Percentiles rank a stretch among this genome's conserved stretches.
phyloP scores from a whole-genome alignment of 257 asterid species.

The Primulina huaijiensis region DNA sequence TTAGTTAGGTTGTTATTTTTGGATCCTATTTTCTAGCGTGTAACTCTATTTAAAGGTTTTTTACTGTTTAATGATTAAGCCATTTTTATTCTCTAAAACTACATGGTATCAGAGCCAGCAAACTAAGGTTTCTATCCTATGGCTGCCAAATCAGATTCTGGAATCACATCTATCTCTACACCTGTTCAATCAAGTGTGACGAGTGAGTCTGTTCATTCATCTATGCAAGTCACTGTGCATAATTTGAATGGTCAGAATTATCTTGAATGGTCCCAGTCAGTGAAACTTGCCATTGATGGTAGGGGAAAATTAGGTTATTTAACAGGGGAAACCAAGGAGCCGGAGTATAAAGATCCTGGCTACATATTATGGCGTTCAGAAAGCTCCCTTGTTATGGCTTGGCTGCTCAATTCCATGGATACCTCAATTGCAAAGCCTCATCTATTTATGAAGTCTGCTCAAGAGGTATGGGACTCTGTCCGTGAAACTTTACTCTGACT shows the following conservation, averaged over 20 bases:
- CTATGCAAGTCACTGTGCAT: neutral
- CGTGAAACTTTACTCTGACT: neutral
- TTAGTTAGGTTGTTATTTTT: no score
- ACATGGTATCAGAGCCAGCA: no score
- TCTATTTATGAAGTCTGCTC: neutral
- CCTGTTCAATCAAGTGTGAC: no score
- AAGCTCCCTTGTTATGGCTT: neutral
- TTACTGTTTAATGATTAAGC: no score
- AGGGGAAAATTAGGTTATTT: neutral
- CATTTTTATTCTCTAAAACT: no score
- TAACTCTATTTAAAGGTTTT: no score
- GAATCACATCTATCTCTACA: no score
- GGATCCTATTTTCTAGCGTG: no score
- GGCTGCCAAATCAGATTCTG: no score
- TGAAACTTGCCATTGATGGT: neutral
- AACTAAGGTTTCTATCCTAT: no score
- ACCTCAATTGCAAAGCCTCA: neutral
- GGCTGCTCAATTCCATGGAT: neutral
- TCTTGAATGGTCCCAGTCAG: neutral
- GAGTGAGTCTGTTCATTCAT: neutral
- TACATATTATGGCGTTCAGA: neutral
- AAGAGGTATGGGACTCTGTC: neutral
- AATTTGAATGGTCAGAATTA: neutral
- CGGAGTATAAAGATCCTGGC: neutral
- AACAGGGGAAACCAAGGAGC: neutral